These are phyloP conservation scores for Solanum sitiens DNA, from an alignment of 257 asterid genomes.

Conservation along the genomic window DNA sequence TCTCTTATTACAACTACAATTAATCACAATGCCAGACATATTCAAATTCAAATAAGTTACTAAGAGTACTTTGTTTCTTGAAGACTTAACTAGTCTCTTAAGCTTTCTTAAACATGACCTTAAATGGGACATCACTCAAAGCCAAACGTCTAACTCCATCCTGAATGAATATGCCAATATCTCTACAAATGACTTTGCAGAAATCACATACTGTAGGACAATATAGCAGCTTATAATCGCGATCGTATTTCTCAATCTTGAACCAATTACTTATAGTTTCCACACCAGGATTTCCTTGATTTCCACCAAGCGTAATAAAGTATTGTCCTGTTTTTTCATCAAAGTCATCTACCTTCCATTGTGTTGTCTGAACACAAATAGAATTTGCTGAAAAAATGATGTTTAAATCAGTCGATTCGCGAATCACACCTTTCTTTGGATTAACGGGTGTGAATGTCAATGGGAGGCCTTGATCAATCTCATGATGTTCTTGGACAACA, in stretches of 20 bases:
- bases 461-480: conserved; percentile 31
- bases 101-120: conserved; percentile 12
- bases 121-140: conserved; percentile 12
- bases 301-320: conserved; percentile 31
- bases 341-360: conserved; percentile 24
- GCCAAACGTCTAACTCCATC: conserved; percentile 35
- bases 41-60: neutral
- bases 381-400: conserved; percentile 27
- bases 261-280: conserved; percentile 45
- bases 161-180: conserved; percentile 26
- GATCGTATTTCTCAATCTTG: conserved; percentile 28
- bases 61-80: neutral
- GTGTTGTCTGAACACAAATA: conserved; percentile 23
- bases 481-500: conserved; percentile 27
- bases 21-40: neutral
- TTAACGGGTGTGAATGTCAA: conserved; percentile 27
- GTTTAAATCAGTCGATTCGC: conserved; percentile 35
- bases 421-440: conserved; percentile 22
- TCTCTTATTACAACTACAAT: neutral
- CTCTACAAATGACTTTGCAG: conserved; percentile 39
- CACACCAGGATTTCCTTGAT: conserved; percentile 38
- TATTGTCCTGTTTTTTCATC: conserved; percentile 14
- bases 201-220: conserved; percentile 42
- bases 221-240: conserved; percentile 33
- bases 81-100: neutral